phyloP scores from a whole-genome alignment of 176 grass and related monocot genomes.

The Oryza meridionalis region DNA sequence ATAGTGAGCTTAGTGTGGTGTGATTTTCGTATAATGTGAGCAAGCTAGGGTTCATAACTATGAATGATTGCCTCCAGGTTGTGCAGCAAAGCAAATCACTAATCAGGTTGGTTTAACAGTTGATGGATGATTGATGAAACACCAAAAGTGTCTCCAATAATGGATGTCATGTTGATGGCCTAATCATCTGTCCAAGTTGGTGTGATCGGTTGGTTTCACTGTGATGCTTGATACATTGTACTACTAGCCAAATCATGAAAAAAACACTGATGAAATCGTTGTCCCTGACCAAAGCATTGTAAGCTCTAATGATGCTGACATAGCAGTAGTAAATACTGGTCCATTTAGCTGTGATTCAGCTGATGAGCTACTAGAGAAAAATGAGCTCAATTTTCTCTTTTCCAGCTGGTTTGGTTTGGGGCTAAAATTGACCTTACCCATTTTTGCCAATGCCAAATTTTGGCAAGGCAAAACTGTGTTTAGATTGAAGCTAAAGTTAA shows the following conservation, averaged over 20 bases:
- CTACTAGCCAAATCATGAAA: neutral
- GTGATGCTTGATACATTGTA: neutral
- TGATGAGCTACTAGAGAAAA: neutral
- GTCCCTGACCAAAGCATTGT: neutral
- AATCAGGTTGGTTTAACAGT: neutral
- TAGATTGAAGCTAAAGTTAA: no score
- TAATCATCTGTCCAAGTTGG: slow-evolving; percentile 16
- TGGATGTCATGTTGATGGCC: slow-evolving; percentile 2
- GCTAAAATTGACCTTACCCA: no score
- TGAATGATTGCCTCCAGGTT: slow-evolving; percentile 37
- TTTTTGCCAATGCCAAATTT: no score
- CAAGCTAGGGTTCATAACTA: neutral
- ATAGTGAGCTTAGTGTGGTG: neutral
- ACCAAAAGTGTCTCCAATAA: neutral
- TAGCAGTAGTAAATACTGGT: neutral
- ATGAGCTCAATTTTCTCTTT: neutral
- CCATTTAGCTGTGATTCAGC: neutral
- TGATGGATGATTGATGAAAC: slow-evolving; percentile 21
- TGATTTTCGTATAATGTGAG: slow-evolving; percentile 7
- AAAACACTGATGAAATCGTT: neutral
- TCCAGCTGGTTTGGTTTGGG: no score
- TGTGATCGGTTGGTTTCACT: neutral
- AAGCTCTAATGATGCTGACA: neutral
- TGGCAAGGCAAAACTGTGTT: no score
- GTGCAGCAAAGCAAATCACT: neutral